These are phyloP conservation scores for Chaetomium strumarium DNA, from an alignment of 2,329 filamentous ascomycete genomes.

Conservation along the genomic window DNA sequence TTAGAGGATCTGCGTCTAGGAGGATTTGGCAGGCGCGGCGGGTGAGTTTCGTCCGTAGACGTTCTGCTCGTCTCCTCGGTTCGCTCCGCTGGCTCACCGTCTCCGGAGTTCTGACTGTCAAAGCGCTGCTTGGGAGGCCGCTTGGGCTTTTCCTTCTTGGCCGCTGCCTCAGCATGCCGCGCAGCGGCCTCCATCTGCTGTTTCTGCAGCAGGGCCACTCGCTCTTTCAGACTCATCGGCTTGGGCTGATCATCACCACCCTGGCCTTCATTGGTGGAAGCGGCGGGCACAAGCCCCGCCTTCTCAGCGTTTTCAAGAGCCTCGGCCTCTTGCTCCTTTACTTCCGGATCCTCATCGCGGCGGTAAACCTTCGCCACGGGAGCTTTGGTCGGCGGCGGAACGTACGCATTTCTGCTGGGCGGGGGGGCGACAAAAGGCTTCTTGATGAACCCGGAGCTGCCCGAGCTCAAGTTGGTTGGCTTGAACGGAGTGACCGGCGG, in stretches of 20 bases:
- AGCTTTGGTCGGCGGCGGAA: conserved; percentile 67
- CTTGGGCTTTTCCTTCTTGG: conserved; percentile 86
- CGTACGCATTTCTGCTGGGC: conserved; percentile 84
- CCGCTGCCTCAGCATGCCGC: conserved; percentile 68
- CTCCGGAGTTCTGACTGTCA: conserved; percentile 41
- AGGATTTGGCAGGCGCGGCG: conserved; percentile 36
- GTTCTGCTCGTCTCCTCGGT: conserved; percentile 44
- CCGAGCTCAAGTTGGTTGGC: conserved; percentile 56
- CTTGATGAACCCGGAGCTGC: conserved; percentile 72
- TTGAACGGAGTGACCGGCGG: conserved; percentile 88
- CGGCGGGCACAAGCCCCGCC: conserved; percentile 51
- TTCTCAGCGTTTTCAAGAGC: conserved; percentile 61
- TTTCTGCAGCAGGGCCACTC: conserved; percentile 88
- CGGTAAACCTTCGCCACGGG: conserved; percentile 72
- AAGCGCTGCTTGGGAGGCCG: conserved; percentile 63
- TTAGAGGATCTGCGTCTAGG: conserved; percentile 50
- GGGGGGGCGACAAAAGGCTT: conserved; percentile 96
- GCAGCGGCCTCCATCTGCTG: conserved; percentile 88
- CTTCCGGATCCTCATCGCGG: conserved; percentile 78
- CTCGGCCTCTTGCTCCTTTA: conserved; percentile 60
- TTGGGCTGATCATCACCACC: conserved; percentile 78
- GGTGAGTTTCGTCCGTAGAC: conserved; percentile 46
- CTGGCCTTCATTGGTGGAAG: conserved; percentile 42
- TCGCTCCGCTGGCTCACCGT: conserved; percentile 41
- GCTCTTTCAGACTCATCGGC: conserved; percentile 86